Evolutionary conservation across 1,284 basidiomycete species (phyloP), one percentile per base, ranked within the genome.

Genomic region (Mycosarcoma mackinlayi): DNA sequence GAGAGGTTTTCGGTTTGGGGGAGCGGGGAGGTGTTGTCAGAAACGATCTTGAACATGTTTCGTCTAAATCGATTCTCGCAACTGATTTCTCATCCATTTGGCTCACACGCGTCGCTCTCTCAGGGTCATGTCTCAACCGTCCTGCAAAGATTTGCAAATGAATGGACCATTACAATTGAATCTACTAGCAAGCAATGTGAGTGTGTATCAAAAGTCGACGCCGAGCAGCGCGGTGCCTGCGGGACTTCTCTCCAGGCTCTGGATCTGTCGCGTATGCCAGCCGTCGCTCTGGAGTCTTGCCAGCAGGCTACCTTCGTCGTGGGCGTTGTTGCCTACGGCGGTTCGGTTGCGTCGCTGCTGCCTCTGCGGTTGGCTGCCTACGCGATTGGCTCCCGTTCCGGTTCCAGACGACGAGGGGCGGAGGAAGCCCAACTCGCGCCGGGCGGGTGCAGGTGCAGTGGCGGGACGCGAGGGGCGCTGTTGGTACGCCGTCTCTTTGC

Each of bases 191-290:
- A n/a, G n/a, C n/a, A n/a, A n/a, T n/a, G n/a, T n/a, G n/a, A n/a
- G n/a, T n/a, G n/a, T n/a, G n/a, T n/a, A 6, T 53, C 33, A 76
- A 37, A 74, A 76, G 47, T 76, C 74, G 10, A 76, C 74, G 6
- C 74, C 74, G 8, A 76, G 37, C 35, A 76, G 31, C 14, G 58
- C 62, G 3, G 67, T 70, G 1, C 74, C 74, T 2, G 71, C 63
- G 3, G 74, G 74, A 19, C 71, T 70, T 8, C 71, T 58, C 28
- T 74, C 74, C 21, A 76, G 30, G 19, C 48, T 52, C 54, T 74
- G 71, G 33, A 76, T 69, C 53, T 76, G 74, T 14, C 74, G 35
- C 16, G 71, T 57, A 21, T 73, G 73, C 74, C 74, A 76, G 21
- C 72, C 74, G 47, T 76, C 74, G 25, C 56, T 59, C 18, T 69